Conservation (phyloP, 1,284 basidiomycete genomes). For the Irpex sp. region DNA sequence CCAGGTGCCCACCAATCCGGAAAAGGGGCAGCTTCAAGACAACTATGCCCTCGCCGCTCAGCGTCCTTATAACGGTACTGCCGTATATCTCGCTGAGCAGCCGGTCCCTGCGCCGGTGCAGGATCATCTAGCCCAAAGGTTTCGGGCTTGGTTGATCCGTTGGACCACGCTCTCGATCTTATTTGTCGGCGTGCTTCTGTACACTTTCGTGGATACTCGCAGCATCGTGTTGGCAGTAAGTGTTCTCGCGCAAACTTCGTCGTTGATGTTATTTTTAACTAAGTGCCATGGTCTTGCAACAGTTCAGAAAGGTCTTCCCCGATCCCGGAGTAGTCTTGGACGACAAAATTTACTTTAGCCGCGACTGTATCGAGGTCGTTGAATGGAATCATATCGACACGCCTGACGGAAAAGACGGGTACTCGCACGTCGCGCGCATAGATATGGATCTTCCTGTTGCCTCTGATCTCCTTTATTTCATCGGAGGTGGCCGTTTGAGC, state of each 20-base stretch:
- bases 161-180: not conserved
- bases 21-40: not conserved
- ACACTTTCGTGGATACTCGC: not conserved
- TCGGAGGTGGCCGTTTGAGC: conserved; percentile 19
- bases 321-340: not conserved
- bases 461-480: conserved; percentile 25
- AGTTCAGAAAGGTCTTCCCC: not conserved
- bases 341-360: not conserved
- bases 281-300: not conserved
- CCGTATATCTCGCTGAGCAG: not conserved
- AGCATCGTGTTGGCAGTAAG: not conserved
- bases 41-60: not conserved
- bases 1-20: not conserved
- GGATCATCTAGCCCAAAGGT: not conserved
- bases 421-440: conserved; percentile 14
- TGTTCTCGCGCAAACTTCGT: not conserved
- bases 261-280: not conserved
- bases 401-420: conserved; percentile 3
- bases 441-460: conserved; percentile 21
- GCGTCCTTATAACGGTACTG: not conserved
- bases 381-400: conserved; percentile 4
- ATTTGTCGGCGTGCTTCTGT: not conserved
- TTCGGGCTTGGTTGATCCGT: not conserved
- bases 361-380: conserved; percentile 9
- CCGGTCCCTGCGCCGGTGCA: not conserved